Conservation (phyloP, 108 stramenopile species). For the Skeletonema potamos region DNA sequence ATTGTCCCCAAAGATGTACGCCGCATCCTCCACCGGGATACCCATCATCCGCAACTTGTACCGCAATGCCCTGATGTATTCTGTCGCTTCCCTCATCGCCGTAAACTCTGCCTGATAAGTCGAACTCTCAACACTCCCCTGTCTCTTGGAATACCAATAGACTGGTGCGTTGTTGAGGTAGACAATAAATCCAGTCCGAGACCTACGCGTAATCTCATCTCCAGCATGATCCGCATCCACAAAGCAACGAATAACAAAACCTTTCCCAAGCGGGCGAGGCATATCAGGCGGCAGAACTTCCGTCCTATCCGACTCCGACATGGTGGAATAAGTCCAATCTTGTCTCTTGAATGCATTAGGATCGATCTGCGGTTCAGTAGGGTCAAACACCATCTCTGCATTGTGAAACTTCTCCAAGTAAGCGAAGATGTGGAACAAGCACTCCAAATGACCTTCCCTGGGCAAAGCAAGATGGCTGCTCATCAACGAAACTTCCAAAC, state of each 20-base stretch:
- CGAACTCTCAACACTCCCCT: constrained; percentile 32
- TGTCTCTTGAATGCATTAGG: constrained; percentile 2
- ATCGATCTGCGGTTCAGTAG: constrained; percentile 33
- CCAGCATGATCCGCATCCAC: constrained; percentile 52
- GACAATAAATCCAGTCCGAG: constrained; percentile 34
- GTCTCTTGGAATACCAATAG: constrained; percentile 49
- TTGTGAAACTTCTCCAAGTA: constrained; percentile 51
- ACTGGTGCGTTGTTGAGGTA: constrained; percentile 33
- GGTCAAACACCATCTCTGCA: constrained; percentile 54
- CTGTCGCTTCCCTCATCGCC: constrained; percentile 50
- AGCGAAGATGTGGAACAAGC: constrained; percentile 50
- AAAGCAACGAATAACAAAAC: constrained; percentile 22
- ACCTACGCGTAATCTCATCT: constrained; percentile 20
- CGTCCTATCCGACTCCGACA: constrained; percentile 19
- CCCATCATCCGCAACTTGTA: constrained; percentile 67
- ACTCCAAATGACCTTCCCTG: constrained; percentile 54
- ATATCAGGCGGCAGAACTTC: constrained; percentile 24
- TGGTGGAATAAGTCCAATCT: constrained; percentile 38
- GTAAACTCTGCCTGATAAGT: constrained; percentile 48
- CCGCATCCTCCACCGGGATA: constrained; percentile 24
- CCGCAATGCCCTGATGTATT: constrained; percentile 45
- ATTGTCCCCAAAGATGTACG: constrained; percentile 35
- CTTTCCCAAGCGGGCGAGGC: constrained; percentile 33
- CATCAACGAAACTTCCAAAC: constrained; percentile 51
- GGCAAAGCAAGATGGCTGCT: constrained; percentile 54